Evolutionary conservation across 805 yeast genomes (phyloP), one percentile per base, ranked within the genome.

Genomic region (Metschnikowia hibisci): DNA sequence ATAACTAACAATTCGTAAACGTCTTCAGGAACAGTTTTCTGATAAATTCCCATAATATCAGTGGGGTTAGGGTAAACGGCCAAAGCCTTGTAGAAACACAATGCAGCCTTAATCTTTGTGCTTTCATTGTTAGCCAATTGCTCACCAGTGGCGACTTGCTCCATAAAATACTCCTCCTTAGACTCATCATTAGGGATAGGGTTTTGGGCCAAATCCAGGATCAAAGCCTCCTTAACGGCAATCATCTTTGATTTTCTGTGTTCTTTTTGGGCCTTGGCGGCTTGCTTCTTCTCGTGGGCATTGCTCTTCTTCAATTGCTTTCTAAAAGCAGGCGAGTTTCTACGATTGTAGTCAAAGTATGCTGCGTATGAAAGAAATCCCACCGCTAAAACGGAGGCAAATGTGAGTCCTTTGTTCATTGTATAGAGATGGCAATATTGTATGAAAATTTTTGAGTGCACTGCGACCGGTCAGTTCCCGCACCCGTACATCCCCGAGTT

Each of bases 51-150:
- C 62, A 93, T 76, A 56, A 93, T 80, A 58, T 88, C 96, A 44
- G 95, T 83, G 46, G 99, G 99, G 65, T 85, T 84, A 48, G 99
- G 98, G 66, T 90, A 91, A 39, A 89, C 90, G 32, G 87, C 79
- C 61, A 93, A 75, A 11, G 97, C 98, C 66, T 87, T 86, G 78
- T 93, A 93, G 77, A 89, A 93, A 53, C 83, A 78, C 54, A 90
- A 73, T 30, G 99, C 98, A 34, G 97, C 83, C 47, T 84, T 87
- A 51, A 84, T 67, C 63, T 85, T 87, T 53, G 78, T 76, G 51
- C 82, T 84, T 48, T 84, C 81, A 27, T 69, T 60, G 51, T 77
- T 71, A 50, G 87, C 78, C 54, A 86, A 72, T 63, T 83, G 85
- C 67, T 91, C 98, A 63, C 96, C 98, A 38, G 73, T 60, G 47